These are phyloP conservation scores for Stenogyne calaminthoides DNA, from an alignment of 305 asterid species.

Conservation along the genomic window DNA sequence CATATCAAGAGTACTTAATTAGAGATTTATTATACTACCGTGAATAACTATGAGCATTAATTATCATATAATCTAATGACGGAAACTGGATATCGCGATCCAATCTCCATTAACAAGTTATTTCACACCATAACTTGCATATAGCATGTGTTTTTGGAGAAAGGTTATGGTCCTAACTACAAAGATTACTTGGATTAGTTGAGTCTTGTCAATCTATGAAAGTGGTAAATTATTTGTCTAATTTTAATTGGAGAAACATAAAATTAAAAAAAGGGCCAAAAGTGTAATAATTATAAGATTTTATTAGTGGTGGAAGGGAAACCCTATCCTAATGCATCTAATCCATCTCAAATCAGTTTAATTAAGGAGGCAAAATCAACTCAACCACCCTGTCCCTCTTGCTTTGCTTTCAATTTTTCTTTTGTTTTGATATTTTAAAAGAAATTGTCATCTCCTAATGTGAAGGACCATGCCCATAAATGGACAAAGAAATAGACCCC, in stretches of 20 bases:
- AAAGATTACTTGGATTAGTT: conserved; percentile 33
- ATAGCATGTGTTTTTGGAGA: conserved; percentile 18
- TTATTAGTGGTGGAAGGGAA: conserved; percentile 21
- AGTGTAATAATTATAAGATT: conserved; percentile 24
- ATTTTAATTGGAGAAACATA: conserved; percentile 30
- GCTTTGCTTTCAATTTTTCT: background rate
- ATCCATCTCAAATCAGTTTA: conserved; percentile 40
- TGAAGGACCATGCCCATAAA: background rate
- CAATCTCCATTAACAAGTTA: too few relatives aligned
- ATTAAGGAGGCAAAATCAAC: conserved; percentile 22
- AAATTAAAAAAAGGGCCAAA: conserved; percentile 4
- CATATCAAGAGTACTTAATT: too few relatives aligned
- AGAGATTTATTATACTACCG: too few relatives aligned
- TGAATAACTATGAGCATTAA: too few relatives aligned
- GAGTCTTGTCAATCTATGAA: conserved; percentile 54
- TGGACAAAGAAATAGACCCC: background rate
- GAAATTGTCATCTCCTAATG: background rate
- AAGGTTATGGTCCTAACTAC: conserved; percentile 34
- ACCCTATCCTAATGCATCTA: conserved; percentile 30
- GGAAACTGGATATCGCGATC: too few relatives aligned
- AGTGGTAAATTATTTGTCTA: conserved; percentile 38
- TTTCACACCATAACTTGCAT: background rate
- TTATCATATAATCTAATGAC: too few relatives aligned
- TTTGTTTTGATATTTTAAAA: background rate
- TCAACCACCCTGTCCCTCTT: conserved; percentile 8